phyloP scores from a whole-genome alignment of 1,284 basidiomycete genomes.

The Puccinia coronata region DNA sequence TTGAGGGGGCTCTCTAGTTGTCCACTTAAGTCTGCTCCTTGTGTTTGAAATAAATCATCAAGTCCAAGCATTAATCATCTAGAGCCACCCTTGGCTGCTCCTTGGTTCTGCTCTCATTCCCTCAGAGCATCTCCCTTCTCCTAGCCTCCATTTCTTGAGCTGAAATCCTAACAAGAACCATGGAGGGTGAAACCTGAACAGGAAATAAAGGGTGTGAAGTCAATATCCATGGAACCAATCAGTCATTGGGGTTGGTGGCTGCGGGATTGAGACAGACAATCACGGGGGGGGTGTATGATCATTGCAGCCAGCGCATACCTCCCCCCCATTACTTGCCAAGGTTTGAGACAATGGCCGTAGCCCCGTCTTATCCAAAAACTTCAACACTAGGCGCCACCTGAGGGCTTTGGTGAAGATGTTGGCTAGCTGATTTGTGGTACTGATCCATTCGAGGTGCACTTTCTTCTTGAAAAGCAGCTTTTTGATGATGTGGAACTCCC shows the following conservation, averaged over 20 bases:
- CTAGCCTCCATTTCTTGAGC: no score
- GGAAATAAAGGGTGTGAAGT: neutral
- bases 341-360: neutral
- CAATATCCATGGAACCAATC: neutral
- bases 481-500: neutral
- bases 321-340: neutral
- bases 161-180: no score
- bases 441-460: neutral
- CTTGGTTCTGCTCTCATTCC: no score
- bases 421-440: neutral
- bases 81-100: no score
- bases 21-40: no score
- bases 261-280: neutral
- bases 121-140: no score
- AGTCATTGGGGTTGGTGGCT: neutral
- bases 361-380: neutral
- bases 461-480: constrained; percentile 4
- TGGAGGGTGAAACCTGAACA: neutral
- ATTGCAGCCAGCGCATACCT: neutral
- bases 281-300: no score
- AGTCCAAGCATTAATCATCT: no score
- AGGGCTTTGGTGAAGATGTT: constrained; percentile 1
- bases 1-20: no score
- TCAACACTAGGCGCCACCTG: neutral
- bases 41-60: no score